Percentiles rank a stretch among this genome's conserved stretches.
Conservation (phyloP, 129 eudicot species). For the Flaveria robusta region DNA sequence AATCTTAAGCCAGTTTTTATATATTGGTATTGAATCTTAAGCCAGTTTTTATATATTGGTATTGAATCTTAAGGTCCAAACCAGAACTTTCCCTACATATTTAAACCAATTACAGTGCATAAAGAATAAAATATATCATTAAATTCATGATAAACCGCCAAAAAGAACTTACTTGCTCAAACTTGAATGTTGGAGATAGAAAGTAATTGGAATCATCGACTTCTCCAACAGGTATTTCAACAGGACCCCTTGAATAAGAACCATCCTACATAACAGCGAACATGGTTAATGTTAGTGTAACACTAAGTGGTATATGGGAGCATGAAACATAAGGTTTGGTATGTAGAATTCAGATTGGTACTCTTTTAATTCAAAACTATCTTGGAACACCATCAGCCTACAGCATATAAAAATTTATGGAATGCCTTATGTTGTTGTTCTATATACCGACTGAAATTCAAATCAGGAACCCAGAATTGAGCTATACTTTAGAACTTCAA, state of each 20-base stretch:
- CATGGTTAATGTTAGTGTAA: not conserved
- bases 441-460: not conserved
- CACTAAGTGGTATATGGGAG: not conserved
- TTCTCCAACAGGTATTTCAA: conserved; percentile 87
- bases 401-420: not conserved
- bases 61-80: not conserved
- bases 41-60: not conserved
- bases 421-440: not conserved
- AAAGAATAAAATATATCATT: conserved; percentile 7
- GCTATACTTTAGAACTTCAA: not conserved
- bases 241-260: conserved; percentile 96
- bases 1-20: not conserved
- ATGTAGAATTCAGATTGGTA: not conserved
- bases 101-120: not conserved
- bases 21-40: not conserved
- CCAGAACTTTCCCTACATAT: conserved; percentile 6
- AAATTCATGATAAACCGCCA: not conserved
- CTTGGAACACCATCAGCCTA: conserved; percentile 19
- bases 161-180: conserved; percentile 80
- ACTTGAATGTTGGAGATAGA: conserved; percentile 80
- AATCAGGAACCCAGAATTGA: not conserved
- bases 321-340: conserved; percentile 2
- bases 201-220: conserved; percentile 62
- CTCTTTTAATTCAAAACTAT: conserved; percentile 10
- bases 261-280: conserved; percentile 70